These are phyloP conservation scores for Xerocomus spinulosus DNA, from an alignment of 768 basidiomycete species.

Conservation along the genomic window DNA sequence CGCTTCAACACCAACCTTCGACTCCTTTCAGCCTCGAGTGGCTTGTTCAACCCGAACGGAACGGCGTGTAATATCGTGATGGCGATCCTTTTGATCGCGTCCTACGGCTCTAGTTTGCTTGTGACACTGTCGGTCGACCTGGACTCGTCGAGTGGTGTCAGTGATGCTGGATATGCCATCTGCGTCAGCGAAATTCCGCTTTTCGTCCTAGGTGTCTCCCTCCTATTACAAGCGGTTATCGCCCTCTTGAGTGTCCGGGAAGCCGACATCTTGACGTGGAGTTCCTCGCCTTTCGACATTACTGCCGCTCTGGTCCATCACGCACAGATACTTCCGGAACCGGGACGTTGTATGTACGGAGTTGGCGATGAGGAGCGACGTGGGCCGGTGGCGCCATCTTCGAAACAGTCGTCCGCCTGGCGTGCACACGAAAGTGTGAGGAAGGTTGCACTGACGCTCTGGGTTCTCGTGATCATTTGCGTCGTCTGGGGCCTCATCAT, in stretches of 20 bases:
- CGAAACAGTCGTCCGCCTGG: conserved; percentile 28
- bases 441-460: conserved; percentile 21
- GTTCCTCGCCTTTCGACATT: conserved; percentile 28
- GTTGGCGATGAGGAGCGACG: conserved; percentile 6
- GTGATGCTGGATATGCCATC: conserved; percentile 1
- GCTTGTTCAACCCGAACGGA: conserved; percentile 23
- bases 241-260: conserved; percentile 19
- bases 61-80: conserved; percentile 18
- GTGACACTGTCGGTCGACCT: conserved; percentile 16
- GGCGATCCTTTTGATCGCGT: conserved; percentile 27
- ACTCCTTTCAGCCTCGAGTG: conserved; percentile 20
- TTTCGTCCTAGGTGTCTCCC: conserved; percentile 23
- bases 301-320: conserved; percentile 30
- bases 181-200: conserved; percentile 26
- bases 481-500: conserved; percentile 20
- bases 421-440: conserved; percentile 21
- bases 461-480: conserved; percentile 20
- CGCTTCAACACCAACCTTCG: conserved; percentile 30
- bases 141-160: conserved; percentile 11
- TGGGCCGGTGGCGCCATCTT: conserved; percentile 13
- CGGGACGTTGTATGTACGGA: conserved; percentile 26
- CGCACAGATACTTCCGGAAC: conserved; percentile 14
- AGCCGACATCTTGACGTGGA: conserved; percentile 30
- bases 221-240: conserved; percentile 23
- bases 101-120: conserved; percentile 27